Base-by-base conservation (phyloP, 805 yeast species). In the Cyberlindnera euphorbiae region DNA sequence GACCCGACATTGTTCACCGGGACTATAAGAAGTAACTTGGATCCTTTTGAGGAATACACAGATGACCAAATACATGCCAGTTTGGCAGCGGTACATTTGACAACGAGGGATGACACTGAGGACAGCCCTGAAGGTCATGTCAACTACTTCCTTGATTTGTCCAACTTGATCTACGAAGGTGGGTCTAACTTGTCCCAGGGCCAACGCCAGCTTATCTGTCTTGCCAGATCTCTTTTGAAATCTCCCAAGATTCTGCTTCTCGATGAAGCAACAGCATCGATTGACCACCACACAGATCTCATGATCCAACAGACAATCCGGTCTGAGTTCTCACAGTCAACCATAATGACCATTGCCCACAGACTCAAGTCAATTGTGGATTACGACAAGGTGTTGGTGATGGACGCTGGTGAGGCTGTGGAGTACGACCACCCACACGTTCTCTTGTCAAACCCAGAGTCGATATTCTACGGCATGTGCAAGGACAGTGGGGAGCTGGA, bases 1-100 rank as follows among this genome's bases (percentile, higher is more conserved):
- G 90, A 82, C 46, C 88, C 90, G 1, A 82, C 82, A 0, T 62
- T 82, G 42, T 82, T 82, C 60, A 72, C 71, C 46, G 90, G 90
- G 26, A 68, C 82, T 0, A 66, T 82, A 35, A 62, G 88, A 42
- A 70, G 71, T 40, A 82, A 82, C 51, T 63, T 82, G 49, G 90
- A 83, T 57, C 86, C 89, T 17, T 82, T 81, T 53, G 58, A 62
- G 27, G 68, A 75, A 47, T 65, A 66, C 46, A 46, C 65, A 8
- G 90, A 83, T 49, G 73, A 66, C 4, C 59, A 66, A 32, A 62
- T 82, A 33, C 79, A 79, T 75, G 71, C 70, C 42, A 71, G 86
- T 0, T 59, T 82, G 36, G 64, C 73, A 21, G 67, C 79, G 36
- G 73, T 81, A 28, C 80, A 82, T 24, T 69, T 82, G 26, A 68